Percentiles rank a stretch among this genome's conserved stretches.
These are phyloP conservation scores for Vigna hirtella DNA, from an alignment of 306 rosid species.

Conservation along the genomic window DNA sequence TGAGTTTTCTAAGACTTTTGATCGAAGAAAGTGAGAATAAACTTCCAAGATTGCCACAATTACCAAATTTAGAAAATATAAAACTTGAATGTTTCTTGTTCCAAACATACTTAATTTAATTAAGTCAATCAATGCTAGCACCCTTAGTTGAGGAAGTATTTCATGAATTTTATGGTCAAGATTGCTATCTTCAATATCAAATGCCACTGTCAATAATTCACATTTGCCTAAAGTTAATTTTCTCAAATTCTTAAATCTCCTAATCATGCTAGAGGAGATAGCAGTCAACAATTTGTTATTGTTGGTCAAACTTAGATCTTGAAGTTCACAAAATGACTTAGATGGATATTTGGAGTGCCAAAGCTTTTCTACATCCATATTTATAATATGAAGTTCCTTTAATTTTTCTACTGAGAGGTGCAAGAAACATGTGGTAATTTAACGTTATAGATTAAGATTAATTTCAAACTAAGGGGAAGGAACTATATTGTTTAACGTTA, in stretches of 20 bases:
- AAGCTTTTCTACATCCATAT: background rate
- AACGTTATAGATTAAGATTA: background rate
- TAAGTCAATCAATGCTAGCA: too few species aligned
- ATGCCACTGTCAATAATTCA: background rate
- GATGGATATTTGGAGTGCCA: background rate
- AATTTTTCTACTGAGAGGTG: conserved; percentile 4
- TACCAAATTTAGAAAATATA: background rate
- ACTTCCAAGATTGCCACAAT: background rate
- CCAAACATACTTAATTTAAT: too few species aligned
- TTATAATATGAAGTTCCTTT: background rate
- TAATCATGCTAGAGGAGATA: background rate
- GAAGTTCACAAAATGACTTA: background rate
- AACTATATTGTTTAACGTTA: background rate
- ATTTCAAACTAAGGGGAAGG: background rate
- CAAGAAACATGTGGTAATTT: background rate
- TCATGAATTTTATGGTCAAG: too few species aligned
- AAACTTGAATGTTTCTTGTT: background rate
- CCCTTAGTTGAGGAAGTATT: too few species aligned
- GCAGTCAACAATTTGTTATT: background rate
- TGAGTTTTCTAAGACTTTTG: background rate
- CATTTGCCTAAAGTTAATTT: background rate
- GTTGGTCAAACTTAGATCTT: background rate
- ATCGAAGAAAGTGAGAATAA: conserved; percentile 6
- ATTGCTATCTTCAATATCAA: background rate
- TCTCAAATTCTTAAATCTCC: background rate